Base-by-base conservation (phyloP, 306 rosid genomes). In the Fragaria nilgerrensis region DNA sequence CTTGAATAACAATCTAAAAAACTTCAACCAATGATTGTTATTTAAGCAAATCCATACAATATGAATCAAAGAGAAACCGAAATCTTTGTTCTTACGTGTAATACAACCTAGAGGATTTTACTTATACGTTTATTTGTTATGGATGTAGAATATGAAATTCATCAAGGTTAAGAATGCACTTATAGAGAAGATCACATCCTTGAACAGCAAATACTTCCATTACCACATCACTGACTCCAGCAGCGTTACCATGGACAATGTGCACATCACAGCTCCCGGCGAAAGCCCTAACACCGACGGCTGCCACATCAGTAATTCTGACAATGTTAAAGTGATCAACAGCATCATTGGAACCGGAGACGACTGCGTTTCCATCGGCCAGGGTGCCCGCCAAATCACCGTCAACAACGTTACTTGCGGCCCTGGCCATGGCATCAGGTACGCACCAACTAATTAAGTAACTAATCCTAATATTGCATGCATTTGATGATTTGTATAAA, bases 241-340 rank as follows among this genome's bases (percentile, higher is more conserved):
- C 64, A 88, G 91, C 67, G 0, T 93, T 9, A 73, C 83, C 3
- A 59, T 82, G 9, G 22, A 48, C 1, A 11, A 73, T 70, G 61
- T 93, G 13, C 75, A 65, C 1, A 70, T 89, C 45, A 86, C 49
- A 0, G 97, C 98, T 0, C 93, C 97, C 0, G 84, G 52, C 0
- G 53, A 86, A 2, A 93, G 97, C 75, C 97, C 98, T 0, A 91
- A 91, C 87, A 93, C 98, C 0, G 93, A 91, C 3, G 98, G 98
- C n/a, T 80, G 89, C 17, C 93, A 91, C 32, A 17, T 88, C 1
- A 89, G 97, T 73, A 0, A 25, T 6, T 78, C 89, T 17, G 16
- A 13, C 15, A 6, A 7, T 1, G 84, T 90, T 19, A 81, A n/a
- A 5, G 52, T 93, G 19, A 4, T 79, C 1, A 22, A 72, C 69